Evolutionary conservation across 2,329 filamentous ascomycete genomes (phyloP).

Genomic region (Talaromyces sp.): DNA sequence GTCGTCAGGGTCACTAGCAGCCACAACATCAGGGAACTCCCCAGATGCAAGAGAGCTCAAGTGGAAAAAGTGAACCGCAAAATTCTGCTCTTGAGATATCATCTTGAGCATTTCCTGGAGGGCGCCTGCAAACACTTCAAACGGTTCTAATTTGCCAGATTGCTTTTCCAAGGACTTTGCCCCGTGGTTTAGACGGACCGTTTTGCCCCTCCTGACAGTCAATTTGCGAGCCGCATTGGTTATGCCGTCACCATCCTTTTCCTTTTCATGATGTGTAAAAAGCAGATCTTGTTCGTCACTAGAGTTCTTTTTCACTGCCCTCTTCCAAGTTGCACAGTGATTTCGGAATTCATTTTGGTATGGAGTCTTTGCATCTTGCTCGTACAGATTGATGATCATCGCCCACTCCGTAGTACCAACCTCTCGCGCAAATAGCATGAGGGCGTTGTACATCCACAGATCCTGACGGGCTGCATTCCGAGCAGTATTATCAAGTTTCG

Average conservation of each 20-base stretch:
- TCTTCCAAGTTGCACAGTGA: slow-evolving; percentile 73
- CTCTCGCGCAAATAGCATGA: slow-evolving; percentile 84
- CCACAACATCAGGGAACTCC: slow-evolving; percentile 80
- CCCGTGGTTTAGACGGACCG: slow-evolving; percentile 46
- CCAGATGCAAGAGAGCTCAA: slow-evolving; percentile 74
- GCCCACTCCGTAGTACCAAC: slow-evolving; percentile 80
- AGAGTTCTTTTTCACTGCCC: slow-evolving; percentile 66
- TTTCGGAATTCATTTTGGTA: slow-evolving; percentile 81
- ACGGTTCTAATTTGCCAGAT: slow-evolving; percentile 66
- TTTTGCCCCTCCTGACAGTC: slow-evolving; percentile 91
- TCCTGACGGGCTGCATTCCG: slow-evolving; percentile 68
- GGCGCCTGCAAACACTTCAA: slow-evolving; percentile 74
- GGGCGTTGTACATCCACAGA: slow-evolving; percentile 81
- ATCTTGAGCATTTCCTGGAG: slow-evolving; percentile 78
- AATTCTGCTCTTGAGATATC: slow-evolving; percentile 92
- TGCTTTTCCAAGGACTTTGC: slow-evolving; percentile 48
- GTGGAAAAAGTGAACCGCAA: slow-evolving; percentile 95
- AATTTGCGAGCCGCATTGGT: slow-evolving; percentile 78
- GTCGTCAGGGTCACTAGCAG: slow-evolving; percentile 59
- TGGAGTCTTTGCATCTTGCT: slow-evolving; percentile 67
- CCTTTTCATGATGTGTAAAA: slow-evolving; percentile 88
- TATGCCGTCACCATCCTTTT: slow-evolving; percentile 66
- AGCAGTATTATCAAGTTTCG: slow-evolving; percentile 65
- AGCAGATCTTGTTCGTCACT: slow-evolving; percentile 77
- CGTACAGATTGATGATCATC: slow-evolving; percentile 72